Evolutionary conservation across 805 yeast species (phyloP), one percentile per base, ranked within the genome.

Genomic region (Barnettozyma sucrosica): DNA sequence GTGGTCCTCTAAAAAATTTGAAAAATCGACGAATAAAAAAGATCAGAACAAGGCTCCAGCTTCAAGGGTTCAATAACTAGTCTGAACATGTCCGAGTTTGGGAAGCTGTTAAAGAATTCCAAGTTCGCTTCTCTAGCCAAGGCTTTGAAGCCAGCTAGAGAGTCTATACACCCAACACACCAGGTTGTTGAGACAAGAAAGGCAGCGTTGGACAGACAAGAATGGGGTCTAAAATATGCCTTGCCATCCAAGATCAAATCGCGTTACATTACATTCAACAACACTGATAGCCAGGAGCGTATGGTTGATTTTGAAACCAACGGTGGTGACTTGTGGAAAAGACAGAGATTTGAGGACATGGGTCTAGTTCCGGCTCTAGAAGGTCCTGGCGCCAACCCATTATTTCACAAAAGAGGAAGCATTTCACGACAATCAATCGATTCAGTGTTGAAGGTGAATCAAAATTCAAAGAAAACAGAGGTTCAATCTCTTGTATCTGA

Each of bases 211-310:
- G 62, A 72, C 13, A 72, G 87, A 66, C 81, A 84, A 51, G 86
- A 85, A 64, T 87, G 77, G 74, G 96, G 96, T 57, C 66, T 87
- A 50, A 87, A 87, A 61, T 70, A 81, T 40, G 70, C 85, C 19
- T 67, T 87, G 41, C 96, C 96, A 3, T 69, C 70, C 34, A 80
- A 77, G 55, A 63, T 77, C 41, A 80, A 79, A 36, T 69, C 79
- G 16, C 74, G 82, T 36, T 79, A 78, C 61, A 70, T 87, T 39
- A 79, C 81, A 8, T 72, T 74, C 54, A 81, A 83, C 55, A 83
- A 83, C 47, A 62, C 85, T 13, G 95, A 87, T 60, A 81, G 81
- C 53, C 67, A 73, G 51, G 81, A 79, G 56, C 77, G 80, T 51
- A 71, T 86, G 66, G 84, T 90, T 6, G 84, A 80, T 58, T 87